These are phyloP conservation scores for Vitis cinerea DNA, from an alignment of 164 flowering plant species.

Conservation along the genomic window DNA sequence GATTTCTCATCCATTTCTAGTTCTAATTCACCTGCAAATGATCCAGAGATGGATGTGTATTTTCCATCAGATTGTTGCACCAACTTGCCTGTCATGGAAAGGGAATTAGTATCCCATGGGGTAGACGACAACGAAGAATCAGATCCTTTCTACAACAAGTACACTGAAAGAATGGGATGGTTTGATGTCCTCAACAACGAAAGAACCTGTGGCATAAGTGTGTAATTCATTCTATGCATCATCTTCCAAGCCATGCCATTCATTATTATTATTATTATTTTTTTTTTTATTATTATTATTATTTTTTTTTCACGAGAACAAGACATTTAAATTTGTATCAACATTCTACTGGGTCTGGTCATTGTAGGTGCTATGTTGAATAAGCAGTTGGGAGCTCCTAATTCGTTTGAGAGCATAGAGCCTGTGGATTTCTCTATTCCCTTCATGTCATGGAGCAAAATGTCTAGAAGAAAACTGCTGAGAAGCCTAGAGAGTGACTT, in stretches of 20 bases:
- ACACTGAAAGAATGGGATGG: slow-evolving; percentile 49
- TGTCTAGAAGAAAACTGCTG: slow-evolving; percentile 31
- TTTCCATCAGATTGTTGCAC: slow-evolving; percentile 6
- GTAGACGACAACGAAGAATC: slow-evolving; percentile 7
- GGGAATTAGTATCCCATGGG: neutral
- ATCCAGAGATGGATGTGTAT: neutral
- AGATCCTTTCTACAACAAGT: slow-evolving; percentile 38
- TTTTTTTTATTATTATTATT: neutral
- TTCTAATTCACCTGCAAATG: neutral
- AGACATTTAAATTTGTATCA: neutral
- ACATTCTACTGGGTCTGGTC: neutral
- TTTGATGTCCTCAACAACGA: slow-evolving; percentile 48
- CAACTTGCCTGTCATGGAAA: neutral
- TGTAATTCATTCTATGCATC: slow-evolving; percentile 12
- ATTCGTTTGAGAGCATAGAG: slow-evolving; percentile 18
- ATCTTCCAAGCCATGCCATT: neutral
- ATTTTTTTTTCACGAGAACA: no score
- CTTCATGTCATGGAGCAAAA: slow-evolving; percentile 25
- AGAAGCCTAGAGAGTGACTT: slow-evolving; percentile 50
- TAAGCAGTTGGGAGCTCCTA: slow-evolving; percentile 21
- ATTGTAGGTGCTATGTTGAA: slow-evolving; percentile 33
- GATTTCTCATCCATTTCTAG: neutral
- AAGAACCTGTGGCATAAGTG: slow-evolving; percentile 44
- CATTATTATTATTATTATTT: no score
- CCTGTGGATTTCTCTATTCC: slow-evolving; percentile 12